Evolutionary conservation across 768 basidiomycete species (phyloP), one percentile per base, ranked within the genome.

Genomic region (Amanita molliuscula): DNA sequence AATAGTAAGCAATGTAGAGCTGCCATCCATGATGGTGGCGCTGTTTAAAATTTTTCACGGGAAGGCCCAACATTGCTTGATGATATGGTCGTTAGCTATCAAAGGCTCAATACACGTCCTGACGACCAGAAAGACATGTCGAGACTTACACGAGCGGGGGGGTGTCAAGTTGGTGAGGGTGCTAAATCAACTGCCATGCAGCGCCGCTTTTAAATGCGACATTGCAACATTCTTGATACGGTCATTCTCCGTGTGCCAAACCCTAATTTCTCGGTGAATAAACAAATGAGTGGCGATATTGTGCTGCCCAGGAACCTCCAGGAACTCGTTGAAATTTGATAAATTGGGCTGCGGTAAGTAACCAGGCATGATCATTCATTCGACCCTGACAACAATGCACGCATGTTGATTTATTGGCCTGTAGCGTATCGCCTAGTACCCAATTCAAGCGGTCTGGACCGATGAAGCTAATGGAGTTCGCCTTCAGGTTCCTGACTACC

Each of bases 1-100:
- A 44, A 25, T 50, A 50, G 11, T 50, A 50, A 6, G 49, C 49
- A 29, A 50, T 16, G 16, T 50, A 50, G 33, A 50, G 49, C 4
- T 16, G 16, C 20, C 28, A 29, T 26, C 8, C 47, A 23, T 10
- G 41, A 9, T 33, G 41, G 5, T 16, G 26, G 13, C 37, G 34
- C 35, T 44, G 18, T 7, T 44, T 50, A 33, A 50, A 50, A 29
- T 44, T 34, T 28, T 50, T 50, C 18, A 33, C 26, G 16, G 48
- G 48, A 8, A 49, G 38, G 28, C 21, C 18, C 18, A 49, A 42
- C 40, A 42, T 49, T 7, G 35, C 23, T 36, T 21, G 1, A 21
- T 23, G 7, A 26, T 8, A 8, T 28, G 16, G 15, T 13, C 10
- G 1, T 18, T 15, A 8, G 16, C 47, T 47, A 8, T 36, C 36